Evolutionary conservation across 305 asterid species (phyloP).

Genomic region (Solanum chacoense): DNA sequence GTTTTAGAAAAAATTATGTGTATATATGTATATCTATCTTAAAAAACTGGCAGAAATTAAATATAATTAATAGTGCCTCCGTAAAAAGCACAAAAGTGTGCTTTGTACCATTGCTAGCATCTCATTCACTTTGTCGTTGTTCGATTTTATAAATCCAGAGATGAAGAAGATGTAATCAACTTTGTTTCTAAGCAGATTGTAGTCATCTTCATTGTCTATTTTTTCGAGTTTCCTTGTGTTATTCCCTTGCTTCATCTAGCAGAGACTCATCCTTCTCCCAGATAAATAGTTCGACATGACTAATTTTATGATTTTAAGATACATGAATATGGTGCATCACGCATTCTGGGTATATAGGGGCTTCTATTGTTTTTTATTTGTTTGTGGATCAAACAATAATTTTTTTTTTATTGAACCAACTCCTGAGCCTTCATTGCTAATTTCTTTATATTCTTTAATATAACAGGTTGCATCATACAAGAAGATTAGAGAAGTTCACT

Average conservation of each 20-base stretch:
- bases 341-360: no score
- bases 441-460: background rate
- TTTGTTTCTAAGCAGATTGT: slow-evolving; percentile 46
- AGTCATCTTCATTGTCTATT: background rate
- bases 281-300: no score
- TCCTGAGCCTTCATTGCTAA: background rate
- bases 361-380: no score
- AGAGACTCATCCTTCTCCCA: background rate
- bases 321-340: no score
- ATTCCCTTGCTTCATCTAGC: background rate
- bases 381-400: no score
- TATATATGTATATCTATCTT: no score
- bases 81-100: background rate
- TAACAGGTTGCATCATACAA: slow-evolving; percentile 64
- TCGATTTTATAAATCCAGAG: slow-evolving; percentile 19
- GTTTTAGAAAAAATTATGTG: background rate
- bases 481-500: slow-evolving; percentile 50
- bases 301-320: no score
- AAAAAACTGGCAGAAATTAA: fast-evolving
- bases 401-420: no score
- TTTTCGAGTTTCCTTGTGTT: background rate
- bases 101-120: background rate
- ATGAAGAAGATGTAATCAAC: slow-evolving; percentile 36
- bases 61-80: background rate
- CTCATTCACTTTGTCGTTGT: background rate